phyloP scores from a whole-genome alignment of 495 filamentous ascomycete genomes.

The Penicillium paxilli region DNA sequence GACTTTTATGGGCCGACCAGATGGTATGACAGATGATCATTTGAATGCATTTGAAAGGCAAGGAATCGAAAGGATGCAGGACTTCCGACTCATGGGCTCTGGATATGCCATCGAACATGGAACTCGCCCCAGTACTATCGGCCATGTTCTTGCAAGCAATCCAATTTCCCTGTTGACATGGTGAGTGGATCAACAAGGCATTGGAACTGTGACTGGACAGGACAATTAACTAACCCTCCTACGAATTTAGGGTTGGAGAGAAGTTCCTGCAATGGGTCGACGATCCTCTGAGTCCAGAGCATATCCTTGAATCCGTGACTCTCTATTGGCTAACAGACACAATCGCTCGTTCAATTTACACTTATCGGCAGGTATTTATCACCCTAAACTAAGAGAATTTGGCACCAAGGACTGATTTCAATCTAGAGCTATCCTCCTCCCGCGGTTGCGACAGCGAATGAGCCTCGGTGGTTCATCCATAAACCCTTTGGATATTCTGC shows the following conservation, averaged over 20 bases:
- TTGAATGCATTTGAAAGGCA: constrained; percentile 36
- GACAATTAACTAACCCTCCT: no score
- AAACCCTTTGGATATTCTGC: constrained; percentile 62
- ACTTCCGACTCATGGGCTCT: constrained; percentile 39
- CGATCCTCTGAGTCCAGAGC: constrained; percentile 46
- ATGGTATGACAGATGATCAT: constrained; percentile 49
- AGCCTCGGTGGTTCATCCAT: constrained; percentile 38
- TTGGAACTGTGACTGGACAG: no score
- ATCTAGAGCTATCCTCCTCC: constrained; percentile 24
- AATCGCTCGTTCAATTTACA: constrained; percentile 58
- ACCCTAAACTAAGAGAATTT: not conserved
- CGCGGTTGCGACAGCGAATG: constrained; percentile 13
- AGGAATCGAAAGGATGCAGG: constrained; percentile 26
- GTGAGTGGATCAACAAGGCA: constrained; percentile 33
- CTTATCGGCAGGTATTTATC: constrained; percentile 44
- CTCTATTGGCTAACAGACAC: constrained; percentile 69
- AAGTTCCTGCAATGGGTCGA: constrained; percentile 68
- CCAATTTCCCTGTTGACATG: constrained; percentile 67
- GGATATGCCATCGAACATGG: constrained; percentile 61
- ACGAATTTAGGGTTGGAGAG: constrained; percentile 65
- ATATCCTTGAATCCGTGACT: constrained; percentile 56
- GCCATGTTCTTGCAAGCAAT: constrained; percentile 53
- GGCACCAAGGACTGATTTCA: not conserved
- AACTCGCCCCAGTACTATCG: constrained; percentile 62
- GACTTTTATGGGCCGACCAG: constrained; percentile 55